Evolutionary conservation across 1,284 basidiomycete genomes (phyloP).

Genomic region (Sanghuangporus sanghuang): DNA sequence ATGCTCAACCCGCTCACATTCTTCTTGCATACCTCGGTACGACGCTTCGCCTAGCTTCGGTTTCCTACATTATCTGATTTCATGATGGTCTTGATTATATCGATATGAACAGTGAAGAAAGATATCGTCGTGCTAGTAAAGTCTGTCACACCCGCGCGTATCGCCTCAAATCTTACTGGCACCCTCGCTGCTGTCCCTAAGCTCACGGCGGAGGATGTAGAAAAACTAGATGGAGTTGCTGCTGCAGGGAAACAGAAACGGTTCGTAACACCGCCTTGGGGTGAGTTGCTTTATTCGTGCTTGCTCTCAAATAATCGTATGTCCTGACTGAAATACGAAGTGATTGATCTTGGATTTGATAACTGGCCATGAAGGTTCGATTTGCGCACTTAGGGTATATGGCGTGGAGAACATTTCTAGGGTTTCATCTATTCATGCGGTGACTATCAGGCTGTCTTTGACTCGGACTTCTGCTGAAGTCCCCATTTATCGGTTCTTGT

Average conservation of each 20-base stretch:
- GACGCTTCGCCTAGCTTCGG: background rate
- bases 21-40: slow-evolving; percentile 45
- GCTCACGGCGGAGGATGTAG: slow-evolving; percentile 57
- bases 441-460: no score
- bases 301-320: background rate
- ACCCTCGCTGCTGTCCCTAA: slow-evolving; percentile 42
- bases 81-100: background rate
- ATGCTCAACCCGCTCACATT: slow-evolving; percentile 50
- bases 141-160: slow-evolving; percentile 71
- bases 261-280: slow-evolving; percentile 65
- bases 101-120: slow-evolving; percentile 45
- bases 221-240: slow-evolving; percentile 59
- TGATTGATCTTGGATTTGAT: slow-evolving; percentile 64
- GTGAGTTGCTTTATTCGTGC: slow-evolving; percentile 33
- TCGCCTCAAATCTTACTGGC: slow-evolving; percentile 63
- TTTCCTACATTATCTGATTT: background rate
- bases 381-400: slow-evolving; percentile 8
- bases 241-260: slow-evolving; percentile 68
- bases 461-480: background rate
- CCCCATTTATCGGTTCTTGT: background rate
- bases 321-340: slow-evolving; percentile 26
- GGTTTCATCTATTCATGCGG: background rate
- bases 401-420: background rate
- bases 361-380: slow-evolving; percentile 43
- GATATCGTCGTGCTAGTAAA: slow-evolving; percentile 68